These are phyloP conservation scores for Diaporthe ampelina DNA, from an alignment of 2,329 filamentous ascomycete genomes.

Conservation along the genomic window DNA sequence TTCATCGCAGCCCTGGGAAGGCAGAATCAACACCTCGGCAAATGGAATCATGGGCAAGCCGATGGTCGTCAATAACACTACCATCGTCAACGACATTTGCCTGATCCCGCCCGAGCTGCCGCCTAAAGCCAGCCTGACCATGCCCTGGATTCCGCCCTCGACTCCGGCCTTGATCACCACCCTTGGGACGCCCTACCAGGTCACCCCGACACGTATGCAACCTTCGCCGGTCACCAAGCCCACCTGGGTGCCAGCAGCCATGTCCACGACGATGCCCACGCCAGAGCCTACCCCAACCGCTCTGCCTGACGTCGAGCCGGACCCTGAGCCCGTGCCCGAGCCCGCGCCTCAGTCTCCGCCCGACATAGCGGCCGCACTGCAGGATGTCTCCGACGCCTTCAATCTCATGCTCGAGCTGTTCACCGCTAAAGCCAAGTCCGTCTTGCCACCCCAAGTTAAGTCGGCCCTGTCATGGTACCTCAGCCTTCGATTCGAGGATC, in stretches of 20 bases:
- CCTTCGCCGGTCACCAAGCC: not conserved
- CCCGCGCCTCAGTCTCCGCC: not conserved
- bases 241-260: not conserved
- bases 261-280: not conserved
- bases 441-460: not conserved
- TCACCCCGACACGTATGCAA: not conserved
- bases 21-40: not conserved
- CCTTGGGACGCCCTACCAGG: not conserved
- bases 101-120: not conserved
- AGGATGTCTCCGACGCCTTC: not conserved
- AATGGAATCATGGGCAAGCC: not conserved
- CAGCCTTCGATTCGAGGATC: not conserved
- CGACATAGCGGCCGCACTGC: too few species aligned
- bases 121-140: not conserved
- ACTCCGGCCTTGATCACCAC: not conserved
- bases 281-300: not conserved
- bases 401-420: not conserved
- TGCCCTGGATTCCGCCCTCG: too few species aligned
- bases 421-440: not conserved
- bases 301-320: not conserved
- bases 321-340: not conserved
- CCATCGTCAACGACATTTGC: not conserved
- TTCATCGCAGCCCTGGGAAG: not conserved
- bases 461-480: not conserved
- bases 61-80: not conserved